Evolutionary conservation across 1,139 yeast genomes (phyloP).

Genomic region (Zygoascus hellenicus): DNA sequence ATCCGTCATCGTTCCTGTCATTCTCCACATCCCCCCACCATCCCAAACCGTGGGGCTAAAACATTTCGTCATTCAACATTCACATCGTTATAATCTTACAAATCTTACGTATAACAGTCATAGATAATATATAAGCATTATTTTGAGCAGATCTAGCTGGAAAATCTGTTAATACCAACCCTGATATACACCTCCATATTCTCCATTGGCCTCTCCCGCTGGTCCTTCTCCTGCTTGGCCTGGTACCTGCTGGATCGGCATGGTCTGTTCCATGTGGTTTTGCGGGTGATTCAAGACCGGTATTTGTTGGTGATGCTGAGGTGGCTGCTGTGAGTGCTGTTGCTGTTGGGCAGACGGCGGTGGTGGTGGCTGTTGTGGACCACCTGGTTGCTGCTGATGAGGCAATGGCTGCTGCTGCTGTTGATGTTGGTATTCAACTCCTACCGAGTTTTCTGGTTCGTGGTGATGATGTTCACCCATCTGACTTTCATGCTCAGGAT

Average conservation of each 20-base stretch:
- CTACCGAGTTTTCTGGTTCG: background rate
- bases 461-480: background rate
- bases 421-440: conserved; percentile 4
- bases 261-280: background rate
- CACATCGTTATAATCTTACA: no score
- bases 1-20: no score
- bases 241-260: background rate
- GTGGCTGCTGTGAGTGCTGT: conserved; percentile 12
- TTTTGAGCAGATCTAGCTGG: no score
- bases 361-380: conserved; percentile 10
- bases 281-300: no score
- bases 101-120: no score
- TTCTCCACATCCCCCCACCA: no score
- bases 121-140: no score
- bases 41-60: no score
- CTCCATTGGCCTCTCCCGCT: background rate
- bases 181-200: conserved; percentile 2
- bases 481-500: background rate
- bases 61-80: no score
- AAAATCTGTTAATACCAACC: background rate
- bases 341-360: conserved; percentile 7
- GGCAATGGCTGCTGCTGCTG: conserved; percentile 13
- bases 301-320: conserved; percentile 3
- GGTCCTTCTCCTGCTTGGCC: background rate
- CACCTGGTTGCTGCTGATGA: conserved; percentile 6